These are phyloP conservation scores for Suhomyces panamericanus DNA, from an alignment of 1,139 yeast species.

Conservation along the genomic window DNA sequence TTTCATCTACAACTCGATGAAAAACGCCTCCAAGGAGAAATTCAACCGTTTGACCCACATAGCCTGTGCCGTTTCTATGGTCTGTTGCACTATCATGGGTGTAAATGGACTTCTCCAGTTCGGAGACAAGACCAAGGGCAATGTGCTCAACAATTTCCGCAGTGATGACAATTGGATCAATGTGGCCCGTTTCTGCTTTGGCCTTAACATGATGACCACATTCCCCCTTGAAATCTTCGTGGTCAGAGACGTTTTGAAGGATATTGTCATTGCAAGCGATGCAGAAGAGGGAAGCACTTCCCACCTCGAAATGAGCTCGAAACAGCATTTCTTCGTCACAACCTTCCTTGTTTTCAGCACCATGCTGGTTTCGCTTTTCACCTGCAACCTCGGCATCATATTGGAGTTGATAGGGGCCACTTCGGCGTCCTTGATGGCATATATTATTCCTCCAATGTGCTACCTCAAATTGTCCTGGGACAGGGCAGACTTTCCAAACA, in stretches of 20 bases:
- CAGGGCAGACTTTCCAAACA: conserved; percentile 36
- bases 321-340: conserved; percentile 66
- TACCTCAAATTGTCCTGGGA: conserved; percentile 64
- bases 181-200: conserved; percentile 87
- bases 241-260: conserved; percentile 78
- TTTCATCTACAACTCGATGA: conserved; percentile 81
- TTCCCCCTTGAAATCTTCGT: conserved; percentile 90
- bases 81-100: conserved; percentile 79
- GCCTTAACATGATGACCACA: conserved; percentile 91
- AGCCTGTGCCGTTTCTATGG: conserved; percentile 78
- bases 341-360: conserved; percentile 65
- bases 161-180: conserved; percentile 71
- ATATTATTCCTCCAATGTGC: conserved; percentile 86
- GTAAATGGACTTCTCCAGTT: conserved; percentile 75
- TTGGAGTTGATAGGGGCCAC: conserved; percentile 90
- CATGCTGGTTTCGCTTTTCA: conserved; percentile 72
- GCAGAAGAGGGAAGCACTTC: conserved; percentile 30
- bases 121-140: conserved; percentile 80
- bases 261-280: conserved; percentile 45
- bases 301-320: conserved; percentile 43
- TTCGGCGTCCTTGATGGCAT: conserved; percentile 90
- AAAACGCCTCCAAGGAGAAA: conserved; percentile 70
- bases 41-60: conserved; percentile 79
- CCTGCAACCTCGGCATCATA: conserved; percentile 88
- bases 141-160: conserved; percentile 82